These are phyloP conservation scores for Triticum monococcum DNA, from an alignment of 176 grass and related monocot species.

Conservation along the genomic window DNA sequence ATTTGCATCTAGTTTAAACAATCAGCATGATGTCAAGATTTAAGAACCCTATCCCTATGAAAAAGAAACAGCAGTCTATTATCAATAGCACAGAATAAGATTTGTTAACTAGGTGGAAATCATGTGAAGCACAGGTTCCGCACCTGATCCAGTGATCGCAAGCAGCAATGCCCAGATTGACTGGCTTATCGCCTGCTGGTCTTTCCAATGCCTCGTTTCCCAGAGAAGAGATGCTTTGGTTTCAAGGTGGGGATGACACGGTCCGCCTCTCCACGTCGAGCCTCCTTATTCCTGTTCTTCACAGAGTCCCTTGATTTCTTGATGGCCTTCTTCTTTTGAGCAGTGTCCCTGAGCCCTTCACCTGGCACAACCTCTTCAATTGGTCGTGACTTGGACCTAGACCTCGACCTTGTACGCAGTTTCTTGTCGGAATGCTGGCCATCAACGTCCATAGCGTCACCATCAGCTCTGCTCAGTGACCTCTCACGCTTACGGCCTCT, in stretches of 20 bases:
- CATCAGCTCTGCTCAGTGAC: constrained; percentile 48
- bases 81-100: not conserved
- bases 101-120: not conserved
- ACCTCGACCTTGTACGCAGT: constrained; percentile 25
- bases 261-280: constrained; percentile 72
- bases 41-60: too few relatives aligned
- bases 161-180: not conserved
- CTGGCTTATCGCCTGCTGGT: constrained; percentile 52
- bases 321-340: constrained; percentile 63
- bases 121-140: not conserved
- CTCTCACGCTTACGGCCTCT: constrained; percentile 68
- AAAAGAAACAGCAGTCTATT: too few relatives aligned
- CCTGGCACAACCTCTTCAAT: constrained; percentile 55
- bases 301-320: constrained; percentile 49
- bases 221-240: constrained; percentile 88
- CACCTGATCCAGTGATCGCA: not conserved
- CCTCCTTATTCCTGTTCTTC: constrained; percentile 72
- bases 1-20: too few relatives aligned
- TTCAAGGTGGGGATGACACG: constrained; percentile 79
- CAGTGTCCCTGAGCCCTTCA: constrained; percentile 70
- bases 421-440: constrained; percentile 62
- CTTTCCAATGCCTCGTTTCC: constrained; percentile 67
- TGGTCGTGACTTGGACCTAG: constrained; percentile 45
- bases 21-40: too few relatives aligned
- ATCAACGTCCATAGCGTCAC: constrained; percentile 62